These are phyloP conservation scores for Leavenworthia alabamica DNA, from an alignment of 345 rosid species.

Conservation along the genomic window DNA sequence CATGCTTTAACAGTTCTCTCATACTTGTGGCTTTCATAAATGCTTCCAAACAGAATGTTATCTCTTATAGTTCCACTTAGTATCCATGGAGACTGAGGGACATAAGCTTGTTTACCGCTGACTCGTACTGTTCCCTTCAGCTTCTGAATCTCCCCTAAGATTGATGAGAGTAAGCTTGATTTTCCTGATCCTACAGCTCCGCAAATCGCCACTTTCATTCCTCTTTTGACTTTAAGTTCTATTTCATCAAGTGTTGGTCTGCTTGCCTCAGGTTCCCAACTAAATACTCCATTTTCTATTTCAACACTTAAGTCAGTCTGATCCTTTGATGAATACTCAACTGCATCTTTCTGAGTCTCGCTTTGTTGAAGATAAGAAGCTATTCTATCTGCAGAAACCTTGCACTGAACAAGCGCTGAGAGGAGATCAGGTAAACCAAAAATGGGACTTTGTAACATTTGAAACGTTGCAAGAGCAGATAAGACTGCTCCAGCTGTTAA, in stretches of 20 bases:
- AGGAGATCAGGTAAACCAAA: slow-evolving; percentile 81
- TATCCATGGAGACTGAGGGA: slow-evolving; percentile 91
- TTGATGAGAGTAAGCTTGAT: slow-evolving; percentile 71
- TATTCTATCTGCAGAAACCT: slow-evolving; percentile 78
- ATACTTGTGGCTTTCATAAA: slow-evolving; percentile 46
- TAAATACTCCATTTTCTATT: slow-evolving; percentile 55
- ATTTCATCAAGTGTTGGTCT: slow-evolving; percentile 54
- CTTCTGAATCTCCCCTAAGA: slow-evolving; percentile 79
- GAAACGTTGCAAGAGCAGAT: slow-evolving; percentile 82
- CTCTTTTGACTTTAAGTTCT: slow-evolving; percentile 54
- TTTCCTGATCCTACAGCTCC: slow-evolving; percentile 90
- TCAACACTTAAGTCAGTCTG: slow-evolving; percentile 47
- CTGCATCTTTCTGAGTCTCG: slow-evolving; percentile 61
- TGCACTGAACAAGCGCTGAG: slow-evolving; percentile 61
- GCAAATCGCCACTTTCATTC: slow-evolving; percentile 87
- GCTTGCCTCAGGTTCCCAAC: slow-evolving; percentile 55
- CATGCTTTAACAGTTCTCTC: slow-evolving; percentile 65
- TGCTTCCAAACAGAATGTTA: slow-evolving; percentile 76
- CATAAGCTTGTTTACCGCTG: slow-evolving; percentile 78
- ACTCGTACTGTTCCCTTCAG: slow-evolving; percentile 58
- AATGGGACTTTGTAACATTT: slow-evolving; percentile 86
- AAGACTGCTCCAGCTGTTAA: slow-evolving; percentile 86
- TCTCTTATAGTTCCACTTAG: slow-evolving; percentile 74
- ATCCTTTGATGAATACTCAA: slow-evolving; percentile 39
- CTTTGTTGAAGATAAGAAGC: slow-evolving; percentile 67